Evolutionary conservation across 352 stramenopile genomes (phyloP).

Genomic region (Pythium dissimile): DNA sequence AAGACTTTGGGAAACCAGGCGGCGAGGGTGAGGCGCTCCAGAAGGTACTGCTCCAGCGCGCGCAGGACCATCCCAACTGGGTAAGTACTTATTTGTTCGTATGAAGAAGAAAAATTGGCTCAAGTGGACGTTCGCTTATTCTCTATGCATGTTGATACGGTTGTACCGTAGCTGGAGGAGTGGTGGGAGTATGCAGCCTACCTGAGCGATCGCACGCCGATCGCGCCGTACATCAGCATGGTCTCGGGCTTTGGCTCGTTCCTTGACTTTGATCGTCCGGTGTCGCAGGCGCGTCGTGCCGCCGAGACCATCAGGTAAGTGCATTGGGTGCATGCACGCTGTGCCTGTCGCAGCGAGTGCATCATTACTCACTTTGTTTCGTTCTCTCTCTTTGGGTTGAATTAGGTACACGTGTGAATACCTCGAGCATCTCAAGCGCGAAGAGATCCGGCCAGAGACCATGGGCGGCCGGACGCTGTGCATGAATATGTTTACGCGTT

Average conservation of each 20-base stretch:
- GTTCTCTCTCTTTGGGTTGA: neutral
- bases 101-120: too few species aligned
- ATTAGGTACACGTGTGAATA: constrained; percentile 76
- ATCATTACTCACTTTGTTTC: neutral
- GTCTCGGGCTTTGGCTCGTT: constrained; percentile 95
- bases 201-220: constrained; percentile 67
- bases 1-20: constrained; percentile 45
- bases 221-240: constrained; percentile 93
- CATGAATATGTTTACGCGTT: constrained; percentile 83
- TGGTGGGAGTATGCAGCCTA: constrained; percentile 93
- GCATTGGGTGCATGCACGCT: neutral
- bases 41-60: constrained; percentile 42
- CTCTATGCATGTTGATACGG: too few species aligned
- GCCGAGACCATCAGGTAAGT: constrained; percentile 52
- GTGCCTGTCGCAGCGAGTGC: neutral
- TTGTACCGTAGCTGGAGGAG: constrained; percentile 56
- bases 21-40: constrained; percentile 50
- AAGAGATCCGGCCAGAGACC: constrained; percentile 76
- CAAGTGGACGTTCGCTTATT: too few species aligned
- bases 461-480: constrained; percentile 88
- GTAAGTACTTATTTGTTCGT: constrained; percentile 26
- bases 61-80: constrained; percentile 50
- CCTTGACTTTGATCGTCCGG: constrained; percentile 76
- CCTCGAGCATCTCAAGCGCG: constrained; percentile 80
- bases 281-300: constrained; percentile 50